Evolutionary conservation across 2,329 filamentous ascomycete genomes (phyloP), one percentile per base, ranked within the genome.

Genomic region (Pyricularia sp.): DNA sequence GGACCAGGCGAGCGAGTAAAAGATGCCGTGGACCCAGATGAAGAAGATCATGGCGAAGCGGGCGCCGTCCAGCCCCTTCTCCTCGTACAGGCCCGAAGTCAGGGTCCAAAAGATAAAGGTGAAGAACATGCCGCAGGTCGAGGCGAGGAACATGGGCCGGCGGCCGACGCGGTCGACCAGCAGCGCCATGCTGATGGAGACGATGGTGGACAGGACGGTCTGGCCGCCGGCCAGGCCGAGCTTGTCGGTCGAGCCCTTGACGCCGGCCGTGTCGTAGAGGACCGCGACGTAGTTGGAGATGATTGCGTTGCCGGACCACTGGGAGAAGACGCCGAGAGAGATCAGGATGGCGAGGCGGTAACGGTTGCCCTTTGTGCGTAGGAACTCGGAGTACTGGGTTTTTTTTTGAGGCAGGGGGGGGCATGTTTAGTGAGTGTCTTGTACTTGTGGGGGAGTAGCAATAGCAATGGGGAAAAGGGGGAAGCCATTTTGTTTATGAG

Each of bases 291-390:
- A 86, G 75, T 85, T 85, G 66, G 78, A 82, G 69, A 86, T 82
- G 62, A 86, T 78, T 66, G 79, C 83, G 71, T 86, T 86, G 64
- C 84, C 83, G 44, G 79, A 82, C 78, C 82, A 85, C 72, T 86
- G 83, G 0, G 81, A 84, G 74, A 85, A 84, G 66, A 86, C 72
- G 70, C 82, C 83, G 30, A 86, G 77, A 1, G 82, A 67, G 60
- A 66, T 28, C 7, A 67, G 64, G 26, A 70, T 64, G 31, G 67
- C 55, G 28, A 70, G 65, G n/a, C 69, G 68, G 62, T 67, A 66
- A 64, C 67, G 67, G 64, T 67, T 69, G 65, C 66, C 67, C 19
- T 55, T 65, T 4, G 68, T 68, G 82, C 61, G 82, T 71, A 64
- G 84, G 74, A 33, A 86, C 74, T 79, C 53, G 83, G 84, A 67